Percentiles rank a stretch among this genome's conserved stretches.
Evolutionary conservation across 257 asterid genomes (phyloP).

Genomic region (Anisodus tanguticus): DNA sequence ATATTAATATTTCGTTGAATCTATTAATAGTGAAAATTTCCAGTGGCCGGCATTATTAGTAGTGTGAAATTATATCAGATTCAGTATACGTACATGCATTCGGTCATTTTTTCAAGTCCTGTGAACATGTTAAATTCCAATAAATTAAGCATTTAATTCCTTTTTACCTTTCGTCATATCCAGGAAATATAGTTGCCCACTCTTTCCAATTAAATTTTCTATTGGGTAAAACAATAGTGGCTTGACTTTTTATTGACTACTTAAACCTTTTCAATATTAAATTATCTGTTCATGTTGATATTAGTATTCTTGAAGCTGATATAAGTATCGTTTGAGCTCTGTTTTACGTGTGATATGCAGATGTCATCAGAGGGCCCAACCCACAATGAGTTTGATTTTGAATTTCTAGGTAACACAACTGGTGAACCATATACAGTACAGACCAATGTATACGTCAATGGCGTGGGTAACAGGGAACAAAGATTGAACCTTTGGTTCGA

Average conservation of each 20-base stretch:
- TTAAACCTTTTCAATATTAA: background rate
- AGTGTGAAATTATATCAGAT: background rate
- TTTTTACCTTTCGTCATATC: slow-evolving; percentile 22
- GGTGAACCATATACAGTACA: slow-evolving; percentile 90
- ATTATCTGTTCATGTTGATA: background rate
- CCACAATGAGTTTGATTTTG: slow-evolving; percentile 89
- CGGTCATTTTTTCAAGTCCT: background rate
- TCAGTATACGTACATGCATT: slow-evolving; percentile 23
- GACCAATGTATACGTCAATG: slow-evolving; percentile 82
- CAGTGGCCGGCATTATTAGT: background rate
- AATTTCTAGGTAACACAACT: slow-evolving; percentile 78
- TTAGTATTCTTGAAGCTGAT: background rate
- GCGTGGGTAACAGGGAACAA: slow-evolving; percentile 88
- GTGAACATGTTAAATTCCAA: slow-evolving; percentile 25
- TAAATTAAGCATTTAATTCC: background rate
- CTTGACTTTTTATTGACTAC: background rate
- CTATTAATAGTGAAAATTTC: background rate
- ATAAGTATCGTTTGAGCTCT: background rate
- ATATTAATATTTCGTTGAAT: slow-evolving; percentile 22
- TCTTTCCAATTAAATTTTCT: background rate
- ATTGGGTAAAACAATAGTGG: background rate
- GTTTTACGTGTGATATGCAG: slow-evolving; percentile 39
- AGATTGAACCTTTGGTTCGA: slow-evolving; percentile 90
- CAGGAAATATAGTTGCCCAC: background rate
- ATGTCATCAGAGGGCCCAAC: slow-evolving; percentile 89